These are phyloP conservation scores for Xerophyta viscosa DNA, from an alignment of 106 monocot species.

Conservation along the genomic window DNA sequence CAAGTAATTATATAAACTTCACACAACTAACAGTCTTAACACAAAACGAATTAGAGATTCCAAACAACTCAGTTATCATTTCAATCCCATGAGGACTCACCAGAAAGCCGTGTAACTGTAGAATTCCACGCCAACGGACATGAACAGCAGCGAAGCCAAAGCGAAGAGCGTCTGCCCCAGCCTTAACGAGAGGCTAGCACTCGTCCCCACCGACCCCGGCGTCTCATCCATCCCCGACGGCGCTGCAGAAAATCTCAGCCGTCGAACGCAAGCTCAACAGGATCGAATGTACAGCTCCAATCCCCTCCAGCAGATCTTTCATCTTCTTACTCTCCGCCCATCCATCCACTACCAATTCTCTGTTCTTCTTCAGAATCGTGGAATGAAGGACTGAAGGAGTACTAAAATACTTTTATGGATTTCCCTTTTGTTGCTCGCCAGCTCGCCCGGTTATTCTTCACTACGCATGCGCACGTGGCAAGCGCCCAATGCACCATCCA, in stretches of 20 bases:
- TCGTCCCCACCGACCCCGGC: slow-evolving; percentile 42
- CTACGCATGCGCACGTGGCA: too few relatives aligned
- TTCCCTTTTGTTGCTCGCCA: too few relatives aligned
- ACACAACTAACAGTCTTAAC: too few relatives aligned
- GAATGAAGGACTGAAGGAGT: too few relatives aligned
- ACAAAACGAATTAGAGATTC: too few relatives aligned
- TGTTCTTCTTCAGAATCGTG: background rate
- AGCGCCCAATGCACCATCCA: too few relatives aligned
- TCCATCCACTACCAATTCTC: background rate
- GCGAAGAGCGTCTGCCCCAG: slow-evolving; percentile 57
- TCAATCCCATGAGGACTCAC: too few relatives aligned
- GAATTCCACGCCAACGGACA: slow-evolving; percentile 59
- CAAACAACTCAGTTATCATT: background rate
- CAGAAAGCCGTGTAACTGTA: slow-evolving; percentile 47
- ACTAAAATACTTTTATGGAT: too few relatives aligned
- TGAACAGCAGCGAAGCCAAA: slow-evolving; percentile 43
- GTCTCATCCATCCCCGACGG: slow-evolving; percentile 26
- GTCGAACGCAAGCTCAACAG: background rate
- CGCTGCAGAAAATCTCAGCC: background rate
- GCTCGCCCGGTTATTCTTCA: too few relatives aligned
- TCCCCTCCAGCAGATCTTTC: background rate
- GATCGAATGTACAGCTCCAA: too few relatives aligned
- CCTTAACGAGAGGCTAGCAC: slow-evolving; percentile 34
- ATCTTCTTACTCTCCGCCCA: background rate
- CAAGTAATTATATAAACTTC: too few relatives aligned